phyloP scores from a whole-genome alignment of 129 eudicot genomes.

The Centrapalus pauciflorus region DNA sequence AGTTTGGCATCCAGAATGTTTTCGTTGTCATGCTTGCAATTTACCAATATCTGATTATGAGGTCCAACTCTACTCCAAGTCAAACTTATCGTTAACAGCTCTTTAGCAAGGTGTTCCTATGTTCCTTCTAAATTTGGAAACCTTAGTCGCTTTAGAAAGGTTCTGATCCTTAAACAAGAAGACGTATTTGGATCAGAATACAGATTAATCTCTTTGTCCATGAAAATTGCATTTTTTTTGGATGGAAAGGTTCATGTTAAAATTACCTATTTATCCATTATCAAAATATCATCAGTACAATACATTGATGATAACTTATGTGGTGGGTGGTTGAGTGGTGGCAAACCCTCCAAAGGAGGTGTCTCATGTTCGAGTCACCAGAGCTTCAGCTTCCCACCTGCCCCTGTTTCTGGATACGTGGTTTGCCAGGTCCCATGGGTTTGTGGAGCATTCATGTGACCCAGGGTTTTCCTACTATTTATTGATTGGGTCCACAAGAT shows the following conservation, averaged over 20 bases:
- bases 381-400: too few species aligned
- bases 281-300: too few species aligned
- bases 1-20: slow-evolving; percentile 98
- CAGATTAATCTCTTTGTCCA: neutral
- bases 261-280: neutral
- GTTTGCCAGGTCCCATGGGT: too few species aligned
- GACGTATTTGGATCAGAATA: neutral
- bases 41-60: slow-evolving; percentile 83
- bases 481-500: neutral
- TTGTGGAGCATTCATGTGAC: too few species aligned
- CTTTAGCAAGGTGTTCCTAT: slow-evolving; percentile 18
- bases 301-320: too few species aligned
- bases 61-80: slow-evolving; percentile 43
- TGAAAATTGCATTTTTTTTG: slow-evolving; percentile 1
- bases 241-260: neutral
- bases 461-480: too few species aligned
- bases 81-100: slow-evolving; percentile 22
- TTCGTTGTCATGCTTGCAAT: slow-evolving; percentile 78
- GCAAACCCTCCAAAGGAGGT: too few species aligned
- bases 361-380: too few species aligned
- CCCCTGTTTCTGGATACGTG: too few species aligned
- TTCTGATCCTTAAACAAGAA: neutral
- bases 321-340: too few species aligned
- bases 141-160: slow-evolving; percentile 1
- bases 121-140: slow-evolving; percentile 14